Evolutionary conservation across 345 rosid species (phyloP), one percentile per base, ranked within the genome.

Genomic region (Carallia pectinifolia): DNA sequence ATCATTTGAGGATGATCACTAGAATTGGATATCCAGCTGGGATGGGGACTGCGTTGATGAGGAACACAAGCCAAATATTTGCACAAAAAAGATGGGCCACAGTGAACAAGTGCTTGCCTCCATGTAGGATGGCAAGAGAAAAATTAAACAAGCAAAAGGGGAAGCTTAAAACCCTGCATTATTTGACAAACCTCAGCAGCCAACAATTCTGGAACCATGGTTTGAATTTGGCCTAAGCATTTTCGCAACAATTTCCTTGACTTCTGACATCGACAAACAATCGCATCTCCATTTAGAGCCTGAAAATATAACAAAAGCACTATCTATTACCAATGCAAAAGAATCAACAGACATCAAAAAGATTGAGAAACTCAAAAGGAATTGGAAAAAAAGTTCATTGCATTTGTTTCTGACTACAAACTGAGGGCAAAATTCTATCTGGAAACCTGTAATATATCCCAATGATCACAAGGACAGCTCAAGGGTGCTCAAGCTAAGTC

Each of bases 171-270:
- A 59, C 34, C 23, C 38, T 58, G 64, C 18, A 58, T 44, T 53
- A 27, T 34, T 37, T 61, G 58, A 84, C 96, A 76, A 71, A 93
- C 98, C 97, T 88, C 81, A 64, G 77, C 76, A 69, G 87, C 83
- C 80, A 88, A 83, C 76, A 65, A 73, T 55, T 83, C 83, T 0
- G 90, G 96, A 65, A 91, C 93, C 91, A 88, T 87, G 70, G 71
- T 81, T 62, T 71, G 88, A 61, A 94, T 80, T 66, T 83, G 82
- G 62, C 66, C 67, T 68, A 94, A 85, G 76, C 80, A 67, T 69
- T 84, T 78, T 67, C 85, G 93, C 77, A 90, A 74, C 65, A 78
- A 62, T 50, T 74, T 79, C 74, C 81, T 88, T 7, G 77, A 66
- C 76, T 67, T 86, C 67, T 62, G 65, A 68, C 84, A 88, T 81